Evolutionary conservation across 164 flowering plant species (phyloP).

Genomic region (Protea cynaroides): DNA sequence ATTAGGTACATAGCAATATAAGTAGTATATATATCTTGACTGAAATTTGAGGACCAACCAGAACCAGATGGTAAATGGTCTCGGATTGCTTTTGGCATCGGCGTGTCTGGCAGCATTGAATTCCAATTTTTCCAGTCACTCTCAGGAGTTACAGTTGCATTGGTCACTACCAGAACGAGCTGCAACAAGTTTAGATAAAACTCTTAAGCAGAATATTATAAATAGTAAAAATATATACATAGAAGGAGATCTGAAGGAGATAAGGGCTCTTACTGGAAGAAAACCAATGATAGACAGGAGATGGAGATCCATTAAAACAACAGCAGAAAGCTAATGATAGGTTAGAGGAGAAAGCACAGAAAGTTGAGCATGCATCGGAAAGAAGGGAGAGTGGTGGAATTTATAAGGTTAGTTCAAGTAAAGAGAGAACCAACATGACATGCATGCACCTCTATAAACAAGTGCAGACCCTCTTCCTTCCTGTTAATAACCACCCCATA

Average conservation of each 20-base stretch:
- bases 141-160: conserved; percentile 26
- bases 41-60: background rate
- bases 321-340: background rate
- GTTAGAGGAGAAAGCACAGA: background rate
- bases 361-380: background rate
- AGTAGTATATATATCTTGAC: too few relatives aligned
- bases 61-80: conserved; percentile 24
- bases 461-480: too few relatives aligned
- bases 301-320: conserved; percentile 21
- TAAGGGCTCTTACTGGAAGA: conserved; percentile 23
- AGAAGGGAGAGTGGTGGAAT: background rate
- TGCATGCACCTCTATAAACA: too few relatives aligned
- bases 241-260: background rate
- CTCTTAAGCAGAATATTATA: too few relatives aligned
- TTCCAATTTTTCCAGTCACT: conserved; percentile 40
- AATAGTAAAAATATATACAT: too few relatives aligned
- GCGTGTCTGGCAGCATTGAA: conserved; percentile 29
- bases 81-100: conserved; percentile 29
- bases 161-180: conserved; percentile 20
- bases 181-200: conserved; percentile 9
- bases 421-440: too few relatives aligned
- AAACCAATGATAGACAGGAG: conserved; percentile 16
- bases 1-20: too few relatives aligned
- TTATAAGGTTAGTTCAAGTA: too few relatives aligned
- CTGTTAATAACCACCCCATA: too few relatives aligned